Evolutionary conservation across 805 yeast genomes (phyloP).

Genomic region (Isabelozyma pseudorhagii): DNA sequence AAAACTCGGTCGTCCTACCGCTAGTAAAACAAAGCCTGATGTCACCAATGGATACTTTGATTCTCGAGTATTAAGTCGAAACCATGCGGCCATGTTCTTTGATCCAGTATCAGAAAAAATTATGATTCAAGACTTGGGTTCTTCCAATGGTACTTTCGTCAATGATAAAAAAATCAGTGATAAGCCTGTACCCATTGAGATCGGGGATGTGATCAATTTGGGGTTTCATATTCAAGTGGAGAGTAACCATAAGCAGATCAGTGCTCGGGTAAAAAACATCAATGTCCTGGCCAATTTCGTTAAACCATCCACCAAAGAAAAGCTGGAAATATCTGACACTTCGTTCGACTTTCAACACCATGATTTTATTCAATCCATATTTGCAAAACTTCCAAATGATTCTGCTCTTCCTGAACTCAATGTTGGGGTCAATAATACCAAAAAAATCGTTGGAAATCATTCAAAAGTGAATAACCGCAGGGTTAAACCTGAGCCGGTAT

Average conservation of each 20-base stretch:
- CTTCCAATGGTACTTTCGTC: constrained; percentile 92
- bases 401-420: background rate
- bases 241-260: constrained; percentile 77
- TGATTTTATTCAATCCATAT: constrained; percentile 33
- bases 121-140: constrained; percentile 79
- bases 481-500: background rate
- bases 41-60: constrained; percentile 90
- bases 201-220: constrained; percentile 86
- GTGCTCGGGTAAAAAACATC: constrained; percentile 77
- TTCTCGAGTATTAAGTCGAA: constrained; percentile 86
- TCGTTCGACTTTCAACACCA: constrained; percentile 31
- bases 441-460: constrained; percentile 2
- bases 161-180: constrained; percentile 68
- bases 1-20: constrained; percentile 87
- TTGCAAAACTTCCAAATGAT: constrained; percentile 6
- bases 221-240: constrained; percentile 83
- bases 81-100: constrained; percentile 87
- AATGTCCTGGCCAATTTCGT: constrained; percentile 45
- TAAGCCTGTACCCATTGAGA: constrained; percentile 59
- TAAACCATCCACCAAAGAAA: constrained; percentile 1
- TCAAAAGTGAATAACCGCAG: background rate
- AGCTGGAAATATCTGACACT: constrained; percentile 9
- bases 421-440: constrained; percentile 4
- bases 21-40: constrained; percentile 54
- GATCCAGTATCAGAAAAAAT: constrained; percentile 63